A percentile compares a stretch with the other conserved stretches of the same genome.
These are phyloP conservation scores for Falciphora oryzae DNA, from an alignment of 2,329 filamentous ascomycete species.

Conservation along the genomic window DNA sequence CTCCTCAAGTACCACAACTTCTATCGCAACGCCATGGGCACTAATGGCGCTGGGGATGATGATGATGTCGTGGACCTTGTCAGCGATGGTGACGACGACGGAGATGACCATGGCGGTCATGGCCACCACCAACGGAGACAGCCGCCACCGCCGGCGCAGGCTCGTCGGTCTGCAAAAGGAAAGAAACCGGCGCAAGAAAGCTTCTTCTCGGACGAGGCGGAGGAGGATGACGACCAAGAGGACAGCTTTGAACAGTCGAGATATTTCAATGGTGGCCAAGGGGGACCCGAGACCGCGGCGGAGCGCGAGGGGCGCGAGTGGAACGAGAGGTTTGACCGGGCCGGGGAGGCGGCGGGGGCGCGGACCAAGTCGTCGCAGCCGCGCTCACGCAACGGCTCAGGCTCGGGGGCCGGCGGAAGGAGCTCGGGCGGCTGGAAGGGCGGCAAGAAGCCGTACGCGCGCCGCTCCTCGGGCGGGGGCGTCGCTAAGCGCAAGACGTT, in stretches of 20 bases:
- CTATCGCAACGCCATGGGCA: slow-evolving; percentile 47
- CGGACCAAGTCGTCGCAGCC: slow-evolving; percentile 8
- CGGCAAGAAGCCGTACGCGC: slow-evolving; percentile 15
- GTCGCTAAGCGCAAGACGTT: slow-evolving; percentile 16
- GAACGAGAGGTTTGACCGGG: slow-evolving; percentile 23
- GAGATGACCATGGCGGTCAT: slow-evolving; percentile 28
- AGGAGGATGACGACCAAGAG: slow-evolving; percentile 22
- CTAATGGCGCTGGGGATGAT: slow-evolving; percentile 18
- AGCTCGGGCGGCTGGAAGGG: slow-evolving; percentile 15
- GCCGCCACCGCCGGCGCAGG: neutral
- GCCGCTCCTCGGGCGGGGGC: slow-evolving; percentile 14
- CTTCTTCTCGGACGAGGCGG: slow-evolving; percentile 38
- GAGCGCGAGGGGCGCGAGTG: slow-evolving; percentile 22
- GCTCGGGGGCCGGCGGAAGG: slow-evolving; percentile 18
- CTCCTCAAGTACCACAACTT: slow-evolving; percentile 41
- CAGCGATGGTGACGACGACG: slow-evolving; percentile 34
- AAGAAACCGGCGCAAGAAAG: slow-evolving; percentile 39
- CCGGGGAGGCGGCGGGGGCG: slow-evolving; percentile 10
- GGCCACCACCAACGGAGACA: slow-evolving; percentile 11
- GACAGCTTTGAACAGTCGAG: slow-evolving; percentile 35
- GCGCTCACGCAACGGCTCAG: slow-evolving; percentile 18
- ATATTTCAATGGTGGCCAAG: slow-evolving; percentile 34
- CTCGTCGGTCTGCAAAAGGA: slow-evolving; percentile 1
- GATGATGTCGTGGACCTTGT: slow-evolving; percentile 50
- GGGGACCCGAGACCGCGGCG: slow-evolving; percentile 5